phyloP scores from a whole-genome alignment of 2,329 filamentous ascomycete species.

The Sclerotinia sclerotiorum region DNA sequence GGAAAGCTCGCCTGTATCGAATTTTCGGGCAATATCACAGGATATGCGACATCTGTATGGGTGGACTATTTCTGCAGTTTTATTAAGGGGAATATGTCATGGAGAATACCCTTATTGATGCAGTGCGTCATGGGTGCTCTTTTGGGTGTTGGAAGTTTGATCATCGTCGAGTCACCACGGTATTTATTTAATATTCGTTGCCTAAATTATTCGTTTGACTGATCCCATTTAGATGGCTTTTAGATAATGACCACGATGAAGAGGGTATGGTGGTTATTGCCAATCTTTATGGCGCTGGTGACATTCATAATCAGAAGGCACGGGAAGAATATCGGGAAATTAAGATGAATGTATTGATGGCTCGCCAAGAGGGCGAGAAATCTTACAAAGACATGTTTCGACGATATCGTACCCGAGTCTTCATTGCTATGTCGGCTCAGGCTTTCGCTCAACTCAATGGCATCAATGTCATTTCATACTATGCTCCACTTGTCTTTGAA shows the following conservation, averaged over 20 bases:
- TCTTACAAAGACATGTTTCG: slow-evolving; percentile 93
- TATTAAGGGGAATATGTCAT: slow-evolving; percentile 81
- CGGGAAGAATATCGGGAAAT: slow-evolving; percentile 97
- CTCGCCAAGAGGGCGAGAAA: slow-evolving; percentile 92
- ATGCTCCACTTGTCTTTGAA: slow-evolving; percentile 94
- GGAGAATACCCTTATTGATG: slow-evolving; percentile 86
- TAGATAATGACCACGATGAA: slow-evolving; percentile 97
- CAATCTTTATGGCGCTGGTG: slow-evolving; percentile 92
- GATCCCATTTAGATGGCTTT: slow-evolving; percentile 72
- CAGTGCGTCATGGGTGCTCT: slow-evolving; percentile 93
- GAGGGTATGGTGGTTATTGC: slow-evolving; percentile 98
- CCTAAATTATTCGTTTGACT: not conserved
- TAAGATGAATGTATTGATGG: slow-evolving; percentile 94
- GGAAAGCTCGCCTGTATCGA: slow-evolving; percentile 97
- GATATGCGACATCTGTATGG: slow-evolving; percentile 96
- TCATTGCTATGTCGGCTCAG: slow-evolving; percentile 98
- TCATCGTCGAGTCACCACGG: slow-evolving; percentile 97
- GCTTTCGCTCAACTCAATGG: slow-evolving; percentile 94
- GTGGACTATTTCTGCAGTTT: slow-evolving; percentile 96
- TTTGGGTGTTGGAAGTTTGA: slow-evolving; percentile 78
- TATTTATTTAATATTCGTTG: slow-evolving; percentile 43
- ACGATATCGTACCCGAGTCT: slow-evolving; percentile 85
- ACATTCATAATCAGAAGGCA: slow-evolving; percentile 90
- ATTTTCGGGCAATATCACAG: slow-evolving; percentile 94
- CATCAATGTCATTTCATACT: slow-evolving; percentile 99